phyloP scores from a whole-genome alignment of 2,329 filamentous ascomycete species.

The Colletotrichum lupini region DNA sequence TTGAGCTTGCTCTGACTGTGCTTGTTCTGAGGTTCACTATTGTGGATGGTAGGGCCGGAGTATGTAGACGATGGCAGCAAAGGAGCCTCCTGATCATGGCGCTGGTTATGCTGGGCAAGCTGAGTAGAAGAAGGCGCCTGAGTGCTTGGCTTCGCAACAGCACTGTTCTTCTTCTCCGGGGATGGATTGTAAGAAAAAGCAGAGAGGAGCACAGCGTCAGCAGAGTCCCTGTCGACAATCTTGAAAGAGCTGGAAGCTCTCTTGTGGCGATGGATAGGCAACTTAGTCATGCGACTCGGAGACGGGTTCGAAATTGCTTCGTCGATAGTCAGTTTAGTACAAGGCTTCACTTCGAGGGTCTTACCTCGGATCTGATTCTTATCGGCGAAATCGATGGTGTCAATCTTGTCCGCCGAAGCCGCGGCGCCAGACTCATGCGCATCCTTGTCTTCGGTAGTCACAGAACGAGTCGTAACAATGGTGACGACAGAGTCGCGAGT shows the following conservation, averaged over 20 bases:
- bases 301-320: neutral
- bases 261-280: constrained; percentile 24
- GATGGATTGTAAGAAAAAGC: neutral
- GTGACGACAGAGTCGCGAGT: neutral
- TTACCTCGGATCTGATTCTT: neutral
- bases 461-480: neutral
- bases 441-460: neutral
- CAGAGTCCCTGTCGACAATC: constrained; percentile 11
- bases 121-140: neutral
- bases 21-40: neutral
- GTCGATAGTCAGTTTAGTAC: neutral
- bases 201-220: constrained; percentile 5
- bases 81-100: neutral
- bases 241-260: constrained; percentile 13
- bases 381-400: neutral
- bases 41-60: neutral
- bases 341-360: no score
- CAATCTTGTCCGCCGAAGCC: neutral
- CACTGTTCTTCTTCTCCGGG: neutral
- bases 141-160: neutral
- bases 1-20: neutral
- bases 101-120: neutral
- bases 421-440: neutral
- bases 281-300: neutral
- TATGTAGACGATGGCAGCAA: neutral